Percentiles rank a stretch among this genome's conserved stretches.
These are phyloP conservation scores for Mycena leptocephala DNA, from an alignment of 768 basidiomycete genomes.

Conservation along the genomic window DNA sequence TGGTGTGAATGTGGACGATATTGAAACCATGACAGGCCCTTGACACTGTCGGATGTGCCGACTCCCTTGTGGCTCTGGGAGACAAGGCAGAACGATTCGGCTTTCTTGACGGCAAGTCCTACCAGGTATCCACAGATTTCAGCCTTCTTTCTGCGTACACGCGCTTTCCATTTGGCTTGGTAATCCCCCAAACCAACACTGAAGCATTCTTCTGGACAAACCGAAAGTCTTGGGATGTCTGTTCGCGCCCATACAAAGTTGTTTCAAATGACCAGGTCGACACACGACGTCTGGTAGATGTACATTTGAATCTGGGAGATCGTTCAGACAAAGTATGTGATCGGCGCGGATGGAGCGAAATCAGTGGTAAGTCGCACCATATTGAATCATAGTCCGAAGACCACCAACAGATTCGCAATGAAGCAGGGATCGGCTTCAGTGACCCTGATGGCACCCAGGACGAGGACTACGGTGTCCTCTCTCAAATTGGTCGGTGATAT, in stretches of 20 bases:
- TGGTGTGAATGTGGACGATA: conserved; percentile 15
- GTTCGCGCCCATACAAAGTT: conserved; percentile 55
- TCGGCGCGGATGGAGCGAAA: conserved; percentile 68
- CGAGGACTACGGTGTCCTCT: conserved; percentile 45
- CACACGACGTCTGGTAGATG: conserved; percentile 50
- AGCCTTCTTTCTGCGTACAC: conserved; percentile 56
- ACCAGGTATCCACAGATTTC: conserved; percentile 50
- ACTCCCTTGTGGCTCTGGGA: conserved; percentile 55
- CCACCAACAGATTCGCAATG: conserved; percentile 58
- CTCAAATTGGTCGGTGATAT: conserved; percentile 67
- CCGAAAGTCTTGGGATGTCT: conserved; percentile 37
- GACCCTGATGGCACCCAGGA: conserved; percentile 56
- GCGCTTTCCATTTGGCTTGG: conserved; percentile 59
- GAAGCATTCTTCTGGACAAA: conserved; percentile 57
- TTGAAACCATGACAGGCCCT: conserved; percentile 52
- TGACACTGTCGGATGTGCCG: conserved; percentile 60
- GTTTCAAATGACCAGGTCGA: conserved; percentile 53
- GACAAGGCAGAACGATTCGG: conserved; percentile 46
- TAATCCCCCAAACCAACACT: conserved; percentile 62
- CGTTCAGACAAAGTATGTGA: conserved; percentile 61
- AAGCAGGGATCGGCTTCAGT: conserved; percentile 55
- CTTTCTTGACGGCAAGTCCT: conserved; percentile 48
- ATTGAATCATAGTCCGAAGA: background rate
- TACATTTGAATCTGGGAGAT: conserved; percentile 62
- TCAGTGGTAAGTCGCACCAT: conserved; percentile 53